Evolutionary conservation across 2,329 filamentous ascomycete genomes (phyloP).

Genomic region (Zalaria sp.): DNA sequence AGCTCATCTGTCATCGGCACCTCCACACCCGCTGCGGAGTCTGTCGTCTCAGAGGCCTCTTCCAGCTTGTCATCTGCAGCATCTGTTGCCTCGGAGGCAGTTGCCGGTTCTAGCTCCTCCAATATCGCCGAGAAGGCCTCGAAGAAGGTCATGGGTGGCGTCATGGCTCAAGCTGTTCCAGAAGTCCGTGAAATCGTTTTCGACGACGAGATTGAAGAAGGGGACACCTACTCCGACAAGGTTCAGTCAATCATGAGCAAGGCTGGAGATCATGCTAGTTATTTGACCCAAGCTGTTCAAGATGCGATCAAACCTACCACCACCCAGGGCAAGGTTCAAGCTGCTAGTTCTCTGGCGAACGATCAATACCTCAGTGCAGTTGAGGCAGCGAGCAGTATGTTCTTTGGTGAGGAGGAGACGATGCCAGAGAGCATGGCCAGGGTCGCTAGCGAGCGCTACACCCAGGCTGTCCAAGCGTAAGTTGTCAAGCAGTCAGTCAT

Average conservation of each 20-base stretch:
- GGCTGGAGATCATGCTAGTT: conserved; percentile 37
- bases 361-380: conserved; percentile 44
- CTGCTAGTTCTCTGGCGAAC: conserved; percentile 37
- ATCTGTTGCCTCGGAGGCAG: conserved; percentile 16
- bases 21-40: neutral
- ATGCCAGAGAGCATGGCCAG: conserved; percentile 31
- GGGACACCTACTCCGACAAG: conserved; percentile 34
- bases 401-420: conserved; percentile 36
- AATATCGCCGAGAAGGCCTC: conserved; percentile 6
- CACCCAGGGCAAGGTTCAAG: conserved; percentile 33
- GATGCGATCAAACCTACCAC: conserved; percentile 36
- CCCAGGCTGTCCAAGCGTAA: conserved; percentile 43
- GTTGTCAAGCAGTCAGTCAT: conserved; percentile 9
- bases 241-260: conserved; percentile 36
- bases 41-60: conserved; percentile 8
- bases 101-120: conserved; percentile 5
- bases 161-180: conserved; percentile 36
- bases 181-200: conserved; percentile 34
- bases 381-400: conserved; percentile 39
- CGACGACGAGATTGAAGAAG: conserved; percentile 32
- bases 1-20: conserved; percentile 30
- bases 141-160: conserved; percentile 39
- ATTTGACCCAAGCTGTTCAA: conserved; percentile 41
- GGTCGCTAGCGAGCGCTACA: conserved; percentile 39
- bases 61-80: conserved; percentile 13